These are phyloP conservation scores for Tricholoma sp. DNA, from an alignment of 768 basidiomycete species.

Conservation along the genomic window DNA sequence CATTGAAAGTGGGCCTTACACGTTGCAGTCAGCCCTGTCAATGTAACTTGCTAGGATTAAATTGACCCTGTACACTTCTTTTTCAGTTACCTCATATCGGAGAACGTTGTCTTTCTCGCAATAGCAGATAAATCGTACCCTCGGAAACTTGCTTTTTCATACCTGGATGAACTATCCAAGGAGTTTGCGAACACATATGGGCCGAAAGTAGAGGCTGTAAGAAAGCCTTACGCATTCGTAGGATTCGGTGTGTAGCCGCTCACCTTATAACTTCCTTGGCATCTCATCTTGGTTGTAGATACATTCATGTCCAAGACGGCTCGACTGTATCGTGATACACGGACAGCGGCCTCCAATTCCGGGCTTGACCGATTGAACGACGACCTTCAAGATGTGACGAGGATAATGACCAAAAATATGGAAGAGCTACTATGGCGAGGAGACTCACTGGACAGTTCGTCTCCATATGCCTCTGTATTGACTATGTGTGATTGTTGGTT, in stretches of 20 bases:
- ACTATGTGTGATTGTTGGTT: neutral
- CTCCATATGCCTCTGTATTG: neutral
- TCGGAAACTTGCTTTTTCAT: slow-evolving; percentile 94
- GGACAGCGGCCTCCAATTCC: slow-evolving; percentile 71
- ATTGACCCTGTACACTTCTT: slow-evolving; percentile 1
- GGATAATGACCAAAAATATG: slow-evolving; percentile 99
- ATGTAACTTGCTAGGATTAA: slow-evolving; percentile 4
- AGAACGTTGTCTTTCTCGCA: slow-evolving; percentile 92
- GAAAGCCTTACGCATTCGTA: slow-evolving; percentile 98
- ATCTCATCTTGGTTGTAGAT: slow-evolving; percentile 44
- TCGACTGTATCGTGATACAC: slow-evolving; percentile 89
- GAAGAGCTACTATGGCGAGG: slow-evolving; percentile 98
- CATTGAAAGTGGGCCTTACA: slow-evolving; percentile 92
- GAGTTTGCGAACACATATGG: slow-evolving; percentile 94
- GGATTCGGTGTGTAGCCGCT: slow-evolving; percentile 75
- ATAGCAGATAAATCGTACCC: slow-evolving; percentile 98
- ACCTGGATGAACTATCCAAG: slow-evolving; percentile 93
- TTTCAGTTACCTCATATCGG: slow-evolving; percentile 85
- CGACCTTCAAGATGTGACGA: slow-evolving; percentile 94
- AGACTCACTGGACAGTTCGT: slow-evolving; percentile 90
- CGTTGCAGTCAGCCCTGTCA: slow-evolving; percentile 75
- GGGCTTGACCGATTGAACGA: slow-evolving; percentile 87
- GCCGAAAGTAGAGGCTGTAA: slow-evolving; percentile 83
- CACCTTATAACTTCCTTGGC: neutral
- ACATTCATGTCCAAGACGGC: slow-evolving; percentile 99